Evolutionary conservation across 2,329 filamentous ascomycete species (phyloP), one percentile per base, ranked within the genome.

Genomic region (Coniochaeta sp.): DNA sequence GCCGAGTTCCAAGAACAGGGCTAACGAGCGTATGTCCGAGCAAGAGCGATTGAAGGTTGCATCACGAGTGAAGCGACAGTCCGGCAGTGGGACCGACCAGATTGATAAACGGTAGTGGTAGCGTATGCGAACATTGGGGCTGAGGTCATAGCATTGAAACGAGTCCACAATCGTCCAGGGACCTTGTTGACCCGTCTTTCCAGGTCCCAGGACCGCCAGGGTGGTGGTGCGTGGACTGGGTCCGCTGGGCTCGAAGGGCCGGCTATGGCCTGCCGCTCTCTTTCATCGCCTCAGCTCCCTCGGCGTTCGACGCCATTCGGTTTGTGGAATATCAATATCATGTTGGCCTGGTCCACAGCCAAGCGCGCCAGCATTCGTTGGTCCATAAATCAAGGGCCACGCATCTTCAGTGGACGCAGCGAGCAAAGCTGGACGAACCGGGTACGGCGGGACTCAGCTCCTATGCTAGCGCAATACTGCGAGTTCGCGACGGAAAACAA

Each of bases 11-110:
- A 6, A 34, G 33, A 31, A 36, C 34, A 50, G 33, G 59, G 50
- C 52, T 19, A 60, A 60, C 52, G 59, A 60, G 50, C 28, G 59
- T 60, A 52, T 33, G 59, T 57, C 36, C 33, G 34, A 26, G 43
- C 34, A 26, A 52, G 26, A 22, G 28, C 47, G 47, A 28, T 31
- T 16, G 57, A 58, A 36, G 40, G 57, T 44, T 58, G 38, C 57
- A 58, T 58, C 57, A 33, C 38, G n/a, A 58, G 31, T 6, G 47
- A 52, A 47, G 22, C 11, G 22, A 47, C 43, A 7, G 47, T 26
- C 28, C 19, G 44, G 19, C 44, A 12, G 44, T 24, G 47, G 47
- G 26, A 52, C 47, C 24, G 24, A 12, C 6, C 47, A 22, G 22
- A 2, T 52, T 31, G 47, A 28, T 52, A 52, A 52, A 47, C 43